Evolutionary conservation across 805 yeast species (phyloP).

Genomic region (Saturnispora mendoncae): DNA sequence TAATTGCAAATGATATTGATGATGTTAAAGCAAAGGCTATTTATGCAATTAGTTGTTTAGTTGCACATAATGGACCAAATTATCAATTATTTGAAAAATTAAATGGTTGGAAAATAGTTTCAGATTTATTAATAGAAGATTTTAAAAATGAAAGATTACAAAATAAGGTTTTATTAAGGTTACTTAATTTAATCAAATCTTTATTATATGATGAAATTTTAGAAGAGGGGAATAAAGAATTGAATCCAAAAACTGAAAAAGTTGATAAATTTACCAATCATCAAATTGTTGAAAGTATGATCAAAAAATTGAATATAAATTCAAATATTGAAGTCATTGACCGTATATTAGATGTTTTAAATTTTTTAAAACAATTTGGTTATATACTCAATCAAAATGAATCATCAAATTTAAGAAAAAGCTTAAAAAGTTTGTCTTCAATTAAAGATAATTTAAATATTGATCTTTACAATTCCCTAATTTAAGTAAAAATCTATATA

Average conservation of each 20-base stretch:
- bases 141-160: conserved; percentile 8
- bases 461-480: conserved; percentile 43
- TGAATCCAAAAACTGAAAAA: conserved; percentile 15
- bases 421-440: conserved; percentile 32
- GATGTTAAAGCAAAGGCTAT: conserved; percentile 52
- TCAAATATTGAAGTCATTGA: conserved; percentile 44
- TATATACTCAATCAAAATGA: conserved; percentile 42
- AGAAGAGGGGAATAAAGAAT: conserved; percentile 19
- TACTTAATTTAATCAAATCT: conserved; percentile 29
- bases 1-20: conserved; percentile 19
- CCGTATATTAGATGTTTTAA: conserved; percentile 43
- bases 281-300: conserved; percentile 29
- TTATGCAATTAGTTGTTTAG: conserved; percentile 65
- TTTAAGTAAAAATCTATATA: too few relatives aligned
- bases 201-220: conserved; percentile 45
- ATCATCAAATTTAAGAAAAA: conserved; percentile 27
- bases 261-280: conserved; percentile 32
- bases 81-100: conserved; percentile 44
- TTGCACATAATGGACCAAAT: conserved; percentile 59
- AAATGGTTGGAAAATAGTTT: conserved; percentile 56
- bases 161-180: conserved; percentile 14
- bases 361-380: conserved; percentile 35
- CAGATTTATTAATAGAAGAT: conserved; percentile 17
- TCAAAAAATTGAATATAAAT: conserved; percentile 27
- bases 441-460: conserved; percentile 41